Base-by-base conservation (phyloP, 192 early-diverging fungal genomes). In the Piromyces sp. region DNA sequence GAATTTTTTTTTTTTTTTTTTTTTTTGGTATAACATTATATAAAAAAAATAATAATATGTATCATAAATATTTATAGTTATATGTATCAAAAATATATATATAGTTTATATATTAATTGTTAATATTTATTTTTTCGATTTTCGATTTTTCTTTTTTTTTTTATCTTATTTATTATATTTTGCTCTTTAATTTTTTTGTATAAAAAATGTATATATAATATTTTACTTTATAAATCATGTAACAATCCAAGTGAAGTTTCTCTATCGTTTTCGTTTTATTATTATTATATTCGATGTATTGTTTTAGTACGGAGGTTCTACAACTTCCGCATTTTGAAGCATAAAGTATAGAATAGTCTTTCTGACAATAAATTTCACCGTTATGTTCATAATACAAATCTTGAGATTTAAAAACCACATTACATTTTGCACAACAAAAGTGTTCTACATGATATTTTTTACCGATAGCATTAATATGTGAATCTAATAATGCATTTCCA, bases 171-270 rank as follows among this genome's bases (percentile, higher is more conserved):
- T 33, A 33, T 33, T 33, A 6, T n/a, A n/a, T n/a, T n/a, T n/a
- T n/a, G n/a, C n/a, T n/a, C n/a, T n/a, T n/a, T n/a, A n/a, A n/a
- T n/a, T n/a, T n/a, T n/a, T n/a, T n/a, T n/a, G n/a, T n/a, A n/a
- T n/a, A n/a, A n/a, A n/a, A 9, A 33, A 33, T 33, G 31, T 33
- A 33, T 6, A 33, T 33, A 9, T 33, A 33, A 33, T 33, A 33
- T 33, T 6, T 42, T 86, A 95, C 94, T 92, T 98, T 97, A 88
- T 96, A 95, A 80, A 99, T 98, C 97, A 98, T 99, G 87, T 99
- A 99, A 86, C 98, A 99, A 84, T 97, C 94, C 7, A 96, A 95
- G 85, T 99, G 98, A 96, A 97, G 95, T 84, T 96, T 94, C 30
- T 90, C 89, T 30, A 88, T 81, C 22, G 19, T 51, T 51, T 51